Evolutionary conservation across 2,329 filamentous ascomycete species (phyloP).

Genomic region (Camptophora hylomeconis): DNA sequence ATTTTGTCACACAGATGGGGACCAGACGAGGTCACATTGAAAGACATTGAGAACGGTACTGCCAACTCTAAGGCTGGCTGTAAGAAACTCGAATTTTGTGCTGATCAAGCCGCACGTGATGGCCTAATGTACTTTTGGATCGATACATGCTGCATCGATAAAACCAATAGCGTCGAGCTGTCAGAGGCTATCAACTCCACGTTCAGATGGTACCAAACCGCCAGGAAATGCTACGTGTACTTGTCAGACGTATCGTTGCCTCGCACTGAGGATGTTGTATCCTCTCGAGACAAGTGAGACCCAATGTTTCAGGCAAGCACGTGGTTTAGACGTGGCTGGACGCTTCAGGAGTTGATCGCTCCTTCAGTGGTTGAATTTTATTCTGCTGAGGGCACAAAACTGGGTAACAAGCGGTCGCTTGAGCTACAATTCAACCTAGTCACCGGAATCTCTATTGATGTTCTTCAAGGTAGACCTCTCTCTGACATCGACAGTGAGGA

Average conservation of each 20-base stretch:
- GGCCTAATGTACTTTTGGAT: conserved; percentile 18
- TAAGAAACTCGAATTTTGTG: conserved; percentile 7
- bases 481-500: conserved; percentile 3
- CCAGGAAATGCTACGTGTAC: conserved; percentile 14
- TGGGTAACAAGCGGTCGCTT: conserved; percentile 9
- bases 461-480: conserved; percentile 5
- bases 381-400: conserved; percentile 4
- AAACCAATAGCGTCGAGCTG: conserved; percentile 15
- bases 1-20: conserved; percentile 3
- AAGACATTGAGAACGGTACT: conserved; percentile 1
- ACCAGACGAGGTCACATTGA: not conserved
- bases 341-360: conserved; percentile 8
- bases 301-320: not conserved
- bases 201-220: conserved; percentile 16
- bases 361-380: conserved; percentile 10
- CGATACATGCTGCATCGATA: conserved; percentile 19
- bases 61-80: conserved; percentile 4
- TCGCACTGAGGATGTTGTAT: not conserved
- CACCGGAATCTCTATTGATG: conserved; percentile 7
- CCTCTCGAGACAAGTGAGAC: not conserved
- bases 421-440: conserved; percentile 7
- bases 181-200: conserved; percentile 16
- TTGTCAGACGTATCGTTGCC: conserved; percentile 8
- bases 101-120: conserved; percentile 5
- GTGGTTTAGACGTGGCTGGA: conserved; percentile 4